Conservation (phyloP, 164 flowering plant species). For the Stephania japonica region DNA sequence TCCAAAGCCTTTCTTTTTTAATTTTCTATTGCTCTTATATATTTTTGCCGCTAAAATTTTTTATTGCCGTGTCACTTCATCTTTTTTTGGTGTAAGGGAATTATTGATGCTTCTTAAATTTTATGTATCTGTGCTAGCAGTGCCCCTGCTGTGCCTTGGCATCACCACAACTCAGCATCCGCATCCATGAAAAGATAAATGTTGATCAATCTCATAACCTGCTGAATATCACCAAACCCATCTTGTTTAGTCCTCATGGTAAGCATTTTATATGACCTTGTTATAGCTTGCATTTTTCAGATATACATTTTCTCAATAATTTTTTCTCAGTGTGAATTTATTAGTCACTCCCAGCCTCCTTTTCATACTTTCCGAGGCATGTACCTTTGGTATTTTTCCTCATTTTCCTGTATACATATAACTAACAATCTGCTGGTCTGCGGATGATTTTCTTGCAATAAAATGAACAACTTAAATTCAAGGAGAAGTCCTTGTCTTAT, state of each 20-base stretch:
- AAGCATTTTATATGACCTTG: background rate
- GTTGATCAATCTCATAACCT: background rate
- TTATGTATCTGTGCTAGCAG: background rate
- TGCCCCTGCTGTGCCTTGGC: background rate
- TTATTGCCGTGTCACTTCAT: background rate
- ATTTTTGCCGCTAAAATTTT: background rate
- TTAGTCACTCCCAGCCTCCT: background rate
- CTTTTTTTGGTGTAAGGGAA: background rate
- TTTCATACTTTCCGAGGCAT: too few species aligned
- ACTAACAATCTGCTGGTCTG: background rate
- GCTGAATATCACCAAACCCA: background rate
- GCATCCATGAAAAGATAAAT: background rate
- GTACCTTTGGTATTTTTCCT: background rate
- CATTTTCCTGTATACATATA: background rate
- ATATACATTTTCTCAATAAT: background rate
- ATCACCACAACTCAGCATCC: background rate
- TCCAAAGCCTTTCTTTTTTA: background rate
- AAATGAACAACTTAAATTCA: background rate
- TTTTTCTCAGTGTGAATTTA: too few species aligned
- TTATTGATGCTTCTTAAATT: background rate
- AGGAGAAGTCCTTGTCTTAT: background rate
- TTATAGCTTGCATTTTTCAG: background rate
- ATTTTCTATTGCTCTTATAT: background rate
- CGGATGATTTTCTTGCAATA: background rate
- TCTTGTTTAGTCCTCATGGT: background rate